A percentile compares a stretch with the other conserved stretches of the same genome.
Conservation (phyloP, 169 alveolate species). For the Cryptosporidium ubiquitum region DNA sequence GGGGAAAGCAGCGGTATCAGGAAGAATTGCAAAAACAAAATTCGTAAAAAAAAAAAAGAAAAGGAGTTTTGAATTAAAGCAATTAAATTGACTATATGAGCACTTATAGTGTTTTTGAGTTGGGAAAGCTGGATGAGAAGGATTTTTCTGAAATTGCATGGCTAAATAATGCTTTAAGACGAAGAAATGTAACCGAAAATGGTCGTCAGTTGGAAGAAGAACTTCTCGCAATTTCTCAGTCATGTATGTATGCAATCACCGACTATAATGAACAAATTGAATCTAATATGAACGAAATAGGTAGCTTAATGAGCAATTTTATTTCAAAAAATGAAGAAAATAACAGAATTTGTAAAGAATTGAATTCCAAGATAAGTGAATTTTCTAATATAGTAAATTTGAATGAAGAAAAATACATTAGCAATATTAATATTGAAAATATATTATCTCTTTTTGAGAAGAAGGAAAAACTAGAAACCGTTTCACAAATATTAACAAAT, state of each 20-base stretch:
- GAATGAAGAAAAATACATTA: constrained; percentile 1
- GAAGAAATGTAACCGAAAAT: neutral
- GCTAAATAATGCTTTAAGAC: constrained; percentile 50
- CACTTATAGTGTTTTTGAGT: neutral
- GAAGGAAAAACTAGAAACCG: constrained; percentile 38
- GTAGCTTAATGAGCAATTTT: neutral
- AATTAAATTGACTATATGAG: neutral
- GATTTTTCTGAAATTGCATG: constrained; percentile 50
- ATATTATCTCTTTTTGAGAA: constrained; percentile 31
- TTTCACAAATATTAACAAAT: constrained; percentile 26
- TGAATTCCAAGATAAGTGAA: constrained; percentile 13
- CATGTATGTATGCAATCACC: constrained; percentile 6
- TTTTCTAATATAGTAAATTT: neutral
- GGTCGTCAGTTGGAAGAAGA: neutral
- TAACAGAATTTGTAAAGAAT: neutral
- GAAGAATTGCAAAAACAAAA: neutral
- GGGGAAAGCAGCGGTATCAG: neutral
- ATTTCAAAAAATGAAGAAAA: constrained; percentile 3
- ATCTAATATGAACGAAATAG: neutral
- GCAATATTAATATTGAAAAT: constrained; percentile 14
- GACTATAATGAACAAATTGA: constrained; percentile 46
- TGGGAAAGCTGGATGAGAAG: constrained; percentile 4
- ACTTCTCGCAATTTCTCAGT: constrained; percentile 25
- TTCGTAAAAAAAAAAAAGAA: neutral
- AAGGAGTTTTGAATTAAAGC: neutral